Percentiles rank a stretch among this genome's conserved stretches.
Conservation (phyloP, 169 alveolate genomes). For the Neospora caninum region DNA sequence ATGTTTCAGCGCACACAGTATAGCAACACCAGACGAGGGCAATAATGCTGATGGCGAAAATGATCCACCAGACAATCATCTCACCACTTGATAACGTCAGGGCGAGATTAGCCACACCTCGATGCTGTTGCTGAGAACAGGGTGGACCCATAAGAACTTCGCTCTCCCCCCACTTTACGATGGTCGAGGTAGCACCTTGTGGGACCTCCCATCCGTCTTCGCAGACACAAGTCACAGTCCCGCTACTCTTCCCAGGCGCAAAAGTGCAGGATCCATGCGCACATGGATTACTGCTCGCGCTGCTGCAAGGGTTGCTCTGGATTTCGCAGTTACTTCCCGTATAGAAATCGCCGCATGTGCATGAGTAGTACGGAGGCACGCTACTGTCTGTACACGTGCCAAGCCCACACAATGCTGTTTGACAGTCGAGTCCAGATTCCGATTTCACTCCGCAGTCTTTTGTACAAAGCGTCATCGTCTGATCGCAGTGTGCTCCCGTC, state of each 20-base stretch:
- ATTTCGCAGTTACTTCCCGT: constrained; percentile 60
- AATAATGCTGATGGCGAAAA: constrained; percentile 41
- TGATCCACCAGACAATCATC: constrained; percentile 64
- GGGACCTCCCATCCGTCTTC: constrained; percentile 62
- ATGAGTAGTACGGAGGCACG: constrained; percentile 55
- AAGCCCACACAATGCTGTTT: constrained; percentile 59
- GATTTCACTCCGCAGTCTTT: constrained; percentile 63
- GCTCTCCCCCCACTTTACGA: constrained; percentile 62
- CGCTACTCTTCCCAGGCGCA: constrained; percentile 67
- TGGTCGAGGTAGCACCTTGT: constrained; percentile 51
- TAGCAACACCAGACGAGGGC: constrained; percentile 67
- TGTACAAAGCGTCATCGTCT: constrained; percentile 51
- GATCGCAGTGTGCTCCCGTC: constrained; percentile 54
- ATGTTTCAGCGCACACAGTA: constrained; percentile 55
- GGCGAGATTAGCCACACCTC: constrained; percentile 61
- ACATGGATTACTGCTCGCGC: constrained; percentile 61
- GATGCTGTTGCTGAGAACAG: constrained; percentile 56
- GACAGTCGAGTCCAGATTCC: constrained; percentile 58
- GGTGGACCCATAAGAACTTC: constrained; percentile 64
- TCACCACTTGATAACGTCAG: constrained; percentile 48
- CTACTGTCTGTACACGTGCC: constrained; percentile 60
- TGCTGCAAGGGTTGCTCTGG: constrained; percentile 68
- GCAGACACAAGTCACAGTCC: constrained; percentile 65
- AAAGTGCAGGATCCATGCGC: constrained; percentile 65
- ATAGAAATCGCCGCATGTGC: constrained; percentile 65